Evolutionary conservation across 805 yeast species (phyloP), one percentile per base, ranked within the genome.

Genomic region (Cephaloascus fragrans): DNA sequence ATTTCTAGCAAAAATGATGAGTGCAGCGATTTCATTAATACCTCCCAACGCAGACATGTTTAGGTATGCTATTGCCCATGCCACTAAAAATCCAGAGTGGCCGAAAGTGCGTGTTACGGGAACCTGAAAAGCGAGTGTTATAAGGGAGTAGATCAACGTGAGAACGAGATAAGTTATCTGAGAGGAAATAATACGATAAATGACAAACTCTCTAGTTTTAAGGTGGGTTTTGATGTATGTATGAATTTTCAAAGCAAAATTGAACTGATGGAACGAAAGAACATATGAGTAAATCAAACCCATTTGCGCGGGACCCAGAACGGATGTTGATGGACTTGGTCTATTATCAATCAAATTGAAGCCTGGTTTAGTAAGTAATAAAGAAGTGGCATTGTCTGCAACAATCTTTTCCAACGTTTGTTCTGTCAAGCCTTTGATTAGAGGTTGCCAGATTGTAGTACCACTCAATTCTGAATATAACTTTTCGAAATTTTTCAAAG

Each of bases 271-370:
- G 43, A 53, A 51, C 15, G 57, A 44, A 37, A 53, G 51, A 32
- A 53, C 40, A 36, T 42, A 47, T 9, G 55, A 47, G 34, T 53
- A 53, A 47, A 66, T 64, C 44, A 64, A 56, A 10, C 72, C 72
- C 32, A 66, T 67, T 41, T 64, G 70, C 1, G 61, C 52, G 4
- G 72, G 72, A 1, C 71, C 71, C 9, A 53, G 46, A 9, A 49
- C 53, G 4, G 46, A 56, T 6, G 55, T n/a, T n/a, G 47, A 41
- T 6, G 18, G 15, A 2, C 47, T 37, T 4, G 52, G 52, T 3
- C 53, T 46, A 38, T 41, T 18, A 32, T 53, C 56, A 3, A 41
- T 38, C 18, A 46, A 17, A 18, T 38, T 35, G 35, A 52, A 42
- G n/a, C 35, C 29, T 5, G 57, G 56, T 23, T 42, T 38, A 18